Conservation (phyloP, 257 asterid genomes). For the Lantana camara region DNA sequence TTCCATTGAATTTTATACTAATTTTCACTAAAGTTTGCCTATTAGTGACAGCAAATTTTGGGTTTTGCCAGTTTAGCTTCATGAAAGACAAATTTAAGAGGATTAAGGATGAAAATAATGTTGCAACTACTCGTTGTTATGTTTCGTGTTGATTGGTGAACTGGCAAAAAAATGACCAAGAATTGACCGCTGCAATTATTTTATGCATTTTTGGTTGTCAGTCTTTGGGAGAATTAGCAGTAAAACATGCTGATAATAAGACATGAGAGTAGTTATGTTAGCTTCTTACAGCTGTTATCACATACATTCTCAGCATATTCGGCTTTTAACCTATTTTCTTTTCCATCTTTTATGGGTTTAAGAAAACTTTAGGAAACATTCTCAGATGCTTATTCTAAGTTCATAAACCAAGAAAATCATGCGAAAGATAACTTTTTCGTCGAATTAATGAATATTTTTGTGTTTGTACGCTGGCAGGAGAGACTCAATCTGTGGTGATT, state of each 20-base stretch:
- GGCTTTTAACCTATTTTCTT: background rate
- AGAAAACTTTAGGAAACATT: no score
- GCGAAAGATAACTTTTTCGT: no score
- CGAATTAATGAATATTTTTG: background rate
- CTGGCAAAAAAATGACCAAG: background rate
- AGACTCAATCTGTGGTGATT: conserved; percentile 67
- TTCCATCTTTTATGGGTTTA: background rate
- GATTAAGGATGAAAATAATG: background rate
- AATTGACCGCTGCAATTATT: background rate
- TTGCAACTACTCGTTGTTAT: background rate
- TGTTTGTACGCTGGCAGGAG: conserved; percentile 47
- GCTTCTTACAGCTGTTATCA: background rate
- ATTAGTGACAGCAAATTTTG: no score
- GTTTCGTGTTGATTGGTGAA: background rate
- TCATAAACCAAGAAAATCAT: no score
- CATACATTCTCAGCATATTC: no score
- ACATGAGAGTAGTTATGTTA: background rate
- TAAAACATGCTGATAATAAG: no score
- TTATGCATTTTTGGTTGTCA: background rate
- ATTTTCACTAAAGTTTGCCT: no score
- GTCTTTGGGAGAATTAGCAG: background rate
- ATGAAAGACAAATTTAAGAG: no score
- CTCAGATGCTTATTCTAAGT: no score
- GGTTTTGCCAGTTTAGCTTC: background rate
- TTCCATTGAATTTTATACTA: no score